These are phyloP conservation scores for Cladophialophora chaetospira DNA, from an alignment of 2,329 filamentous ascomycete genomes.

Conservation along the genomic window DNA sequence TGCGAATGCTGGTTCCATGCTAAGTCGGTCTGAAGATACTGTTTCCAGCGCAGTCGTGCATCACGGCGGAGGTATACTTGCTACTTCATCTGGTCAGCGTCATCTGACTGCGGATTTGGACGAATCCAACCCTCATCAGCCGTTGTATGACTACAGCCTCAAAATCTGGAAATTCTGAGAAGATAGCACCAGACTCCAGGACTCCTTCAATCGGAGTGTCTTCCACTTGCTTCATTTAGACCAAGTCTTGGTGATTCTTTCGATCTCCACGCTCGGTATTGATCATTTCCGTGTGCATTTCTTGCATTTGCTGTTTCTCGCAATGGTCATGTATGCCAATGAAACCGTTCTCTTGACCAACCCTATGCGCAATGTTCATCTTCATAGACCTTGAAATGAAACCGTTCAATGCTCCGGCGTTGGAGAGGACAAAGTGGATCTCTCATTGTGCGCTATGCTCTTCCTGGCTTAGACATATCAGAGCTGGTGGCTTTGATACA, in stretches of 20 bases:
- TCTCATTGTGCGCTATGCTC: neutral
- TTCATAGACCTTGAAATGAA: neutral
- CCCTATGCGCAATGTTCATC: neutral
- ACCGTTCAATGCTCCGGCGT: too few species aligned
- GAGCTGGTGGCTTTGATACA: neutral
- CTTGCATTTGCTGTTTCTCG: too few species aligned
- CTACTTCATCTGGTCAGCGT: constrained; percentile 53
- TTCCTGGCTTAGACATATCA: neutral
- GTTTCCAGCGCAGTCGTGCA: constrained; percentile 52
- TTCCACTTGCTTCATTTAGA: neutral
- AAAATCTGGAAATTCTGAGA: constrained; percentile 28
- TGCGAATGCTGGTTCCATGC: neutral
- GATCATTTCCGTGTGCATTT: too few species aligned
- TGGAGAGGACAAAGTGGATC: neutral
- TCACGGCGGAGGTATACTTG: constrained; percentile 49
- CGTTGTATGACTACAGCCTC: constrained; percentile 11
- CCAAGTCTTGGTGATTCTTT: neutral
- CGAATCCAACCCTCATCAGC: constrained; percentile 27
- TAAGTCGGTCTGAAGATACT: constrained; percentile 40
- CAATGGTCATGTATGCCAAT: too few species aligned
- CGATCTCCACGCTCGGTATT: too few species aligned
- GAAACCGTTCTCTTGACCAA: too few species aligned
- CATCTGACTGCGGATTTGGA: constrained; percentile 20
- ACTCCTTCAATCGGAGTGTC: neutral
- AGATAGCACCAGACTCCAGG: neutral